Base-by-base conservation (phyloP, 129 eudicot species). In the Lonicera japonica region DNA sequence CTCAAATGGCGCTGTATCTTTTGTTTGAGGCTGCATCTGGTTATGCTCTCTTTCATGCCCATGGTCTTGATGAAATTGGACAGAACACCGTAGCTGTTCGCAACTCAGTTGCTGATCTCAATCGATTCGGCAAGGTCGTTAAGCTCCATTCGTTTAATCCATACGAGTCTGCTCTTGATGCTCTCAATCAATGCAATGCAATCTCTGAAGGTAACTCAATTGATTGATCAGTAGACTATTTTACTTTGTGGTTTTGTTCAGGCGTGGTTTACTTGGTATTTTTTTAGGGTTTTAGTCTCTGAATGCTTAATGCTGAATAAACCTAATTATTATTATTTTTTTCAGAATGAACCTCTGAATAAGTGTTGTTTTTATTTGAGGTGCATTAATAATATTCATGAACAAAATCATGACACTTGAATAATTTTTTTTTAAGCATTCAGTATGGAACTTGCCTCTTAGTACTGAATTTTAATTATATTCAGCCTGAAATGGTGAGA, bases 11-110 rank as follows among this genome's bases (percentile, higher is more conserved):
- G 85, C 97, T 84, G 22, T 79, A 85, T 55, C 52, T 88, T 11
- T 70, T 88, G 6, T 81, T 80, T 70, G 96, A 94, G 55, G 85
- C 89, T 1, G 88, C 99, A 1, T 88, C 95, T 0, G 96, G 99
- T 2, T 88, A 85, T 55, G 83, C 71, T 0, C 17, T 85, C 63
- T 80, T 92, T 23, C 3, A 56, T n/a, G 88, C 87, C 0, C 81
- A 80, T 21, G 98, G 99, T 0, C 22, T 88, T 1, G 98, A 92
- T 62, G 95, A 92, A 75, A 88, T 92, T 23, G 96, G 95, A 0
- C 91, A 85, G 73, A 88, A 92, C 77, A 82, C 95, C 5, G 96
- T 87, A 70, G 96, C 95, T 1, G 91, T 88, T 58, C 76, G 96
- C 14, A 83, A 67, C 80, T 85, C 99, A 0, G 81, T 92, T 11